Conservation (phyloP, 306 rosid genomes). For the Leucaena leucocephala region DNA sequence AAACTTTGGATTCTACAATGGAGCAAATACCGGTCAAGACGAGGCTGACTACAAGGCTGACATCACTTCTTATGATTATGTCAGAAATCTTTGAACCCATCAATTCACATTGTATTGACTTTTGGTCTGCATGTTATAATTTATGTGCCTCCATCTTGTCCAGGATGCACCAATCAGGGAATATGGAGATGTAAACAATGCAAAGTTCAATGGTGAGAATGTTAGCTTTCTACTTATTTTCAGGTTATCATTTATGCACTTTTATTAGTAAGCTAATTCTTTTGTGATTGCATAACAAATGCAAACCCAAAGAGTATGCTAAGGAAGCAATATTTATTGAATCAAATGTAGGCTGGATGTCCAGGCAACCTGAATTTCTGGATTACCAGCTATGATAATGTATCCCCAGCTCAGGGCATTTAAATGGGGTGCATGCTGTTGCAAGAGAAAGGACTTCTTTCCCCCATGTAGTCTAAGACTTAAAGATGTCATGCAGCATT, state of each 20-base stretch:
- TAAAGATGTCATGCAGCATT: slow-evolving; percentile 20
- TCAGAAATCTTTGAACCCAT: slow-evolving; percentile 45
- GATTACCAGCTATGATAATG: background rate
- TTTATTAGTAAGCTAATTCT: slow-evolving; percentile 28
- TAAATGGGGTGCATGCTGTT: slow-evolving; percentile 2
- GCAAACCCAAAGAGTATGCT: slow-evolving; percentile 11
- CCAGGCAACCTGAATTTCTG: slow-evolving; percentile 10
- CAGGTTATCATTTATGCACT: slow-evolving; percentile 6
- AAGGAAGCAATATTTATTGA: slow-evolving; percentile 5
- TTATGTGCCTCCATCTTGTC: slow-evolving; percentile 34
- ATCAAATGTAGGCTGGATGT: slow-evolving; percentile 21
- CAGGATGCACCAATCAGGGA: slow-evolving; percentile 98
- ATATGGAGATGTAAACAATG: slow-evolving; percentile 80
- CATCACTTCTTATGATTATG: slow-evolving; percentile 95
- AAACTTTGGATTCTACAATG: slow-evolving; percentile 91
- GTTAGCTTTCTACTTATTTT: slow-evolving; percentile 30
- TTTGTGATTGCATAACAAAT: slow-evolving; percentile 16
- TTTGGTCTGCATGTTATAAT: slow-evolving; percentile 22
- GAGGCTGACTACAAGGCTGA: slow-evolving; percentile 83
- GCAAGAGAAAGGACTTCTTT: slow-evolving; percentile 12
- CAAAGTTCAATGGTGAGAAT: slow-evolving; percentile 70
- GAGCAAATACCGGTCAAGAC: slow-evolving; percentile 73
- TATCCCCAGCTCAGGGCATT: slow-evolving; percentile 4
- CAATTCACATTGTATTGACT: slow-evolving; percentile 20
- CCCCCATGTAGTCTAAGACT: background rate